phyloP scores from a whole-genome alignment of 306 rosid species.

The Quercus bicolor region DNA sequence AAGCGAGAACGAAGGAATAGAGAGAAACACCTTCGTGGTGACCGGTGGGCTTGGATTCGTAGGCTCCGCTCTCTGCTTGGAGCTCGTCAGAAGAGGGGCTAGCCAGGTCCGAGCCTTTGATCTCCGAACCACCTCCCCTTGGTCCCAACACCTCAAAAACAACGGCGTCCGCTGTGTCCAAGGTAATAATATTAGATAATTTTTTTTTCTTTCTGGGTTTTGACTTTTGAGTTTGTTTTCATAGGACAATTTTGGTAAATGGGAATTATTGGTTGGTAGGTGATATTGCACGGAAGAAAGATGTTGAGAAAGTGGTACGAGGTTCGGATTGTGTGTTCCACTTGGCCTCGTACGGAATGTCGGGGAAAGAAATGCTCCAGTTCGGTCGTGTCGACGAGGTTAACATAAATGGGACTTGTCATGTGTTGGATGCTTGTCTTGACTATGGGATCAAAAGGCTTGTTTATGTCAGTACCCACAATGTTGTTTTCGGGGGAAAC shows the following conservation, averaged over 20 bases:
- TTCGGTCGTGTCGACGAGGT: slow-evolving; percentile 71
- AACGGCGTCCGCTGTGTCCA: slow-evolving; percentile 60
- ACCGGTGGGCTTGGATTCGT: slow-evolving; percentile 85
- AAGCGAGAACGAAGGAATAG: slow-evolving; percentile 91
- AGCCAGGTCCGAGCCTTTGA: slow-evolving; percentile 69
- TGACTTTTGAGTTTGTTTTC: not conserved
- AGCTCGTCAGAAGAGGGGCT: slow-evolving; percentile 77
- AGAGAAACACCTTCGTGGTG: slow-evolving; percentile 66
- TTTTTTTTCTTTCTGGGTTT: not conserved
- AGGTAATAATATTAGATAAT: slow-evolving; percentile 33
- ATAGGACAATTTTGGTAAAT: not conserved
- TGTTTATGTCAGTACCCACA: slow-evolving; percentile 79
- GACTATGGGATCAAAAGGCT: slow-evolving; percentile 62
- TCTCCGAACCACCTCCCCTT: slow-evolving; percentile 61
- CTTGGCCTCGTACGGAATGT: slow-evolving; percentile 80
- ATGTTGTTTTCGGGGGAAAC: slow-evolving; percentile 80
- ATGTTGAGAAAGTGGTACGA: slow-evolving; percentile 64
- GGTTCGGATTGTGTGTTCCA: slow-evolving; percentile 88
- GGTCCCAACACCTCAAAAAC: slow-evolving; percentile 38
- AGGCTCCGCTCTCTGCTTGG: slow-evolving; percentile 85
- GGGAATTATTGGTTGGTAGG: slow-evolving; percentile 29
- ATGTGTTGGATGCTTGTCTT: slow-evolving; percentile 70
- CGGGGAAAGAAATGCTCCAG: slow-evolving; percentile 93
- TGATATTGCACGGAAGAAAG: slow-evolving; percentile 55
- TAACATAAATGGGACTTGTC: slow-evolving; percentile 82